Percentiles rank a stretch among this genome's conserved stretches.
phyloP scores from a whole-genome alignment of 768 basidiomycete genomes.

The Tulasnella sp. region DNA sequence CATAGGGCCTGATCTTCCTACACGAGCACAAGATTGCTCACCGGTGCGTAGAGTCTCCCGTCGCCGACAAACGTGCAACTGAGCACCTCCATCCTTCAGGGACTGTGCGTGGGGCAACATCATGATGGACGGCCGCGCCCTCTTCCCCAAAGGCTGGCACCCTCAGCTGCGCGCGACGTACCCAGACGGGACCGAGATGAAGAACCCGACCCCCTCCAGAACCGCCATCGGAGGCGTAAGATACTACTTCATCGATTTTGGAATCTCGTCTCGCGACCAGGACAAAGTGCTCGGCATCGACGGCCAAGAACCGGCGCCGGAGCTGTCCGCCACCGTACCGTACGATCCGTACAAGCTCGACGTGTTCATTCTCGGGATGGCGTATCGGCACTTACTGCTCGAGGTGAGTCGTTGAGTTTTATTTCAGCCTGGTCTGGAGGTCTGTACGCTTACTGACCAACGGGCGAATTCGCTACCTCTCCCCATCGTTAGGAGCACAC shows the following conservation, averaged over 20 bases:
- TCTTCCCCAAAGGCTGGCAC: slow-evolving; percentile 5
- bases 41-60: neutral
- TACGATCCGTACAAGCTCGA: slow-evolving; percentile 13
- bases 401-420: neutral
- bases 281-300: neutral
- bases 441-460: neutral
- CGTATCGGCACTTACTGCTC: neutral
- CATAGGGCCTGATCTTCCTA: slow-evolving; percentile 10
- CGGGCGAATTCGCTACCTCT: neutral
- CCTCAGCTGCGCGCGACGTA: neutral
- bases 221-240: neutral
- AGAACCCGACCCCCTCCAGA: neutral
- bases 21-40: slow-evolving; percentile 11
- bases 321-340: neutral
- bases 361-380: slow-evolving; percentile 7
- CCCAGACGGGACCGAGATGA: neutral
- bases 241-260: slow-evolving; percentile 13
- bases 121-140: slow-evolving; percentile 5
- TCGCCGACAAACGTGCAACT: neutral
- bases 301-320: slow-evolving; percentile 3
- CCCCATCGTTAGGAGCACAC: neutral
- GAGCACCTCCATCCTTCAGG: neutral
- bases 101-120: slow-evolving; percentile 5
- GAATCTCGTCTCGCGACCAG: neutral
- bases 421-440: neutral